A percentile compares a stretch with the other conserved stretches of the same genome.
phyloP scores from a whole-genome alignment of 192 early-diverging fungal species.

The Umbelopsis vinacea region DNA sequence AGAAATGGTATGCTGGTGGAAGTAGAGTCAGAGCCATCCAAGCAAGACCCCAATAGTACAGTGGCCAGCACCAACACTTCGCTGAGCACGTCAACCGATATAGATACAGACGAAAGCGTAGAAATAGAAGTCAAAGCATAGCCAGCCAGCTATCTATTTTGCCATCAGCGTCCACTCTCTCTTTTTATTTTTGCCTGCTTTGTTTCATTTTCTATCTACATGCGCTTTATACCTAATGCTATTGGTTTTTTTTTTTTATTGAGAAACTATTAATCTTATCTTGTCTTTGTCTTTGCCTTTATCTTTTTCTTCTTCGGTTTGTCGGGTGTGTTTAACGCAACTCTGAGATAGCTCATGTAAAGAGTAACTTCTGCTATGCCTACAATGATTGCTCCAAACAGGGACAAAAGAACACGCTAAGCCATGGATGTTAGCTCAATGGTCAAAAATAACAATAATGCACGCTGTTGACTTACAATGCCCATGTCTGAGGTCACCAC shows the following conservation, averaged over 20 bases:
- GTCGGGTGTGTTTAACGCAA: neutral
- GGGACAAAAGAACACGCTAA: neutral
- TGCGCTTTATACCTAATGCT: slow-evolving; percentile 1
- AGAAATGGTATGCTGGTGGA: slow-evolving; percentile 9
- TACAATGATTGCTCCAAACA: slow-evolving; percentile 8
- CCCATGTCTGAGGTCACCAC: neutral
- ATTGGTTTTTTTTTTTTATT: neutral
- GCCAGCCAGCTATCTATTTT: too few relatives aligned
- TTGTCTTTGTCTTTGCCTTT: neutral
- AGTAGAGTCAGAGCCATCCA: neutral
- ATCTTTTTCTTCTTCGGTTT: neutral
- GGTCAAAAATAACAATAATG: neutral
- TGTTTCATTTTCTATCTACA: neutral
- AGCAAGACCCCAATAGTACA: neutral
- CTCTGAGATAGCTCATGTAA: slow-evolving; percentile 11
- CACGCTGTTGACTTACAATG: neutral
- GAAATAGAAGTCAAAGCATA: neutral
- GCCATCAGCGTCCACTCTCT: too few relatives aligned
- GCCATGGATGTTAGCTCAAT: too few relatives aligned
- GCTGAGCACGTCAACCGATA: neutral
- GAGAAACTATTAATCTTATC: neutral
- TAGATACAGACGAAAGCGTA: slow-evolving; percentile 13
- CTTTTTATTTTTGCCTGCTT: neutral
- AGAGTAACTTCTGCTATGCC: slow-evolving; percentile 4
- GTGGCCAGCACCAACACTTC: slow-evolving; percentile 1